Evolutionary conservation across 129 eudicot species (phyloP), one percentile per base, ranked within the genome.

Genomic region (Oenanthe sinensis): DNA sequence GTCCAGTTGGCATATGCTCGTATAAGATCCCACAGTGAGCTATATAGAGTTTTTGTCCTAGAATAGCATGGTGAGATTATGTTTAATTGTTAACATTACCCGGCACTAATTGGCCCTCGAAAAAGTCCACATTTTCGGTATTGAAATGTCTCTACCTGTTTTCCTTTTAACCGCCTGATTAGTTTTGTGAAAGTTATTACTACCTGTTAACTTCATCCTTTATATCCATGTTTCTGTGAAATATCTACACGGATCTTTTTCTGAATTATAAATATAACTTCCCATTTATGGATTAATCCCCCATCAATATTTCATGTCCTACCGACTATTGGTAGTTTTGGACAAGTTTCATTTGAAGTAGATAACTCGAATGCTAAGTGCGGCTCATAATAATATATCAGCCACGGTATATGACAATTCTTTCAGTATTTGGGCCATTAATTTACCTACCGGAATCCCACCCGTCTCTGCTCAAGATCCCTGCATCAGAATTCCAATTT

Each of bases 401-500:
- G 65, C 2, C 22, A 2, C 28, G 0, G 13, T 26, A 20, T 22
- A 22, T 24, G 11, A 6, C 0, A 20, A 37, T 70, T 71, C 43
- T 36, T 68, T 36, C 30, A 71, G 30, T 13, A 37, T 39, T 40
- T 71, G 46, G 46, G 24, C 26, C 16, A 2, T 71, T 69, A 39
- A 8, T 39, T 40, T 71, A 70, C 43, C 44, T 39, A 71, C 75
- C 39, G 24, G 8, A 71, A 40, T 39, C 10, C 40, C 24, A 37
- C 17, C 13, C 30, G 16, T 71, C 75, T 71, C 46, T 71, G 5
- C 17, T 33, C 46, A 63, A 63, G 49, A 68, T 30, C 44, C 67
- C 44, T 28, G 67, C 26, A 50, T 76, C 46, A 16, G 75, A 65
- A 46, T 69, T 75, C 75, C 71, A 70, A 70, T 70, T 80, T 24